These are phyloP conservation scores for Apodospora peruviana DNA, from an alignment of 495 filamentous ascomycete genomes.

Conservation along the genomic window DNA sequence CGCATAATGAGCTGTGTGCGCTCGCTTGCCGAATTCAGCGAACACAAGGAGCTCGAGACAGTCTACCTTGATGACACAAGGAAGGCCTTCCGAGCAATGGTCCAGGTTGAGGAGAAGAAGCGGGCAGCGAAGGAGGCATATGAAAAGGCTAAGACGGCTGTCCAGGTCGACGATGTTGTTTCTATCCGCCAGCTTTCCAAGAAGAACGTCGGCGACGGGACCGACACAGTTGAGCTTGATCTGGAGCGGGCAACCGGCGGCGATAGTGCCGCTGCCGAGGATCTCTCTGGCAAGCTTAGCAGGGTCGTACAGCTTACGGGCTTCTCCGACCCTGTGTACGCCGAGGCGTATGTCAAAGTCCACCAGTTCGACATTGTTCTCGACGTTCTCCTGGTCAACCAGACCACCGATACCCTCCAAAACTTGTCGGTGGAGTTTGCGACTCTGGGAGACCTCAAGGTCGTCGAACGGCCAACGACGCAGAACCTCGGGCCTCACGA, in stretches of 20 bases:
- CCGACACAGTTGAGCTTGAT: constrained; percentile 82
- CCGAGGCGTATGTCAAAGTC: constrained; percentile 96
- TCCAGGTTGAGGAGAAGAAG: constrained; percentile 97
- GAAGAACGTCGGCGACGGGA: constrained; percentile 79
- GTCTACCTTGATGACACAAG: constrained; percentile 95
- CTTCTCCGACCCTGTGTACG: constrained; percentile 97
- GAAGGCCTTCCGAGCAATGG: constrained; percentile 97
- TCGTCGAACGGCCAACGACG: constrained; percentile 91
- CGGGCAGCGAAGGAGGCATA: constrained; percentile 81
- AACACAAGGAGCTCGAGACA: constrained; percentile 82
- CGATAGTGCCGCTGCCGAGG: constrained; percentile 69
- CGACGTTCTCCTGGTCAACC: constrained; percentile 95
- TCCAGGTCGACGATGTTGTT: constrained; percentile 93
- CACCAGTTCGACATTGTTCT: constrained; percentile 99
- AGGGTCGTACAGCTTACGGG: constrained; percentile 96
- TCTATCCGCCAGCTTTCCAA: constrained; percentile 88
- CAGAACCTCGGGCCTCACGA: constrained; percentile 93
- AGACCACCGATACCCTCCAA: constrained; percentile 93
- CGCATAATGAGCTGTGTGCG: constrained; percentile 95
- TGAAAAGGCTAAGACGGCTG: constrained; percentile 87
- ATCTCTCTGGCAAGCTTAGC: constrained; percentile 87
- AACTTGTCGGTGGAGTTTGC: constrained; percentile 98
- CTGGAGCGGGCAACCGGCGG: constrained; percentile 92
- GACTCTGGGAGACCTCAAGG: constrained; percentile 94
- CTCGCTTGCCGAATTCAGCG: constrained; percentile 82